Percentiles rank a stretch among this genome's conserved stretches.
phyloP scores from a whole-genome alignment of 2,329 filamentous ascomycete genomes.

The Pleurostoma richardsiae region DNA sequence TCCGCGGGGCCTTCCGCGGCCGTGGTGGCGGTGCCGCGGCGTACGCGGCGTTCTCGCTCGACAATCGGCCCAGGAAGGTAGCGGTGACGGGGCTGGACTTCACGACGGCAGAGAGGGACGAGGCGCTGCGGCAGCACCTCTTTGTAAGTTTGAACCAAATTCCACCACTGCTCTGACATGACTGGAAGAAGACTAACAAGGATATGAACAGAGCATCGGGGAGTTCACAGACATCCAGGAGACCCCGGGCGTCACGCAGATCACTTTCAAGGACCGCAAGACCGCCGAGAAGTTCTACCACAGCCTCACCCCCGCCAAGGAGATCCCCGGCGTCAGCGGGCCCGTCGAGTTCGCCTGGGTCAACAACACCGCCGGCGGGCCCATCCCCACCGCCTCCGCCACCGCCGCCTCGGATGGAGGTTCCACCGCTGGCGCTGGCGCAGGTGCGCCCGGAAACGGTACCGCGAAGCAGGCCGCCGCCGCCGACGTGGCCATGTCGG shows the following conservation, averaged over 20 bases:
- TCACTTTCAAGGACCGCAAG: conserved; percentile 63
- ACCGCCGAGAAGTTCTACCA: conserved; percentile 68
- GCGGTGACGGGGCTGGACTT: conserved; percentile 60
- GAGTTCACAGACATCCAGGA: conserved; percentile 56
- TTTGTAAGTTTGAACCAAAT: conserved; percentile 48
- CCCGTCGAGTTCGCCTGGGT: conserved; percentile 64
- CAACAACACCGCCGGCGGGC: conserved; percentile 16
- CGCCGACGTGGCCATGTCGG: conserved; percentile 15
- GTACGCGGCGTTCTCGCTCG: conserved; percentile 62
- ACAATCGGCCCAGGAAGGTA: conserved; percentile 69
- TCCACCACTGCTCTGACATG: too few species aligned
- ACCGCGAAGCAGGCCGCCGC: not conserved
- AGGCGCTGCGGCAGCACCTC: conserved; percentile 66
- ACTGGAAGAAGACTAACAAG: conserved; percentile 15
- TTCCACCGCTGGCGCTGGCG: conserved; percentile 7
- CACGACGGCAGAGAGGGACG: conserved; percentile 56
- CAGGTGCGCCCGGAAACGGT: conserved; percentile 3
- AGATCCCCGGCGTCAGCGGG: conserved; percentile 57
- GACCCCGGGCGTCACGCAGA: conserved; percentile 39
- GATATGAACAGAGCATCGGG: conserved; percentile 47
- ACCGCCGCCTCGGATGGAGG: conserved; percentile 7
- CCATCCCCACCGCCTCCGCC: conserved; percentile 13
- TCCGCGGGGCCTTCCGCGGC: conserved; percentile 30
- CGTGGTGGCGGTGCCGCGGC: conserved; percentile 44
- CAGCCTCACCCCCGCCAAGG: conserved; percentile 41